Conservation (phyloP, 2,329 filamentous ascomycete genomes). For the Didymella pinodella region DNA sequence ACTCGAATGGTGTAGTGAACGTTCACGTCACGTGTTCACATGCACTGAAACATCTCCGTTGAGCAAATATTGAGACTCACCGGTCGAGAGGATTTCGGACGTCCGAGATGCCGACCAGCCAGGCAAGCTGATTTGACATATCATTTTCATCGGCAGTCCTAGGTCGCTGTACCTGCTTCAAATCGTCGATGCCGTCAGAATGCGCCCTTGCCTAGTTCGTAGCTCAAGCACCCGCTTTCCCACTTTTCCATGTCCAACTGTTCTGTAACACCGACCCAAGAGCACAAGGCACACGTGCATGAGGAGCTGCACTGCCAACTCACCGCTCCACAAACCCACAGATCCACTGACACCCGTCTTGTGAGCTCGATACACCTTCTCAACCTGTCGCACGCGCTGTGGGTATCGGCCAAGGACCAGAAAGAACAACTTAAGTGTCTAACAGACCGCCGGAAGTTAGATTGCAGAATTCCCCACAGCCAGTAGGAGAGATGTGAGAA, state of each 20-base stretch:
- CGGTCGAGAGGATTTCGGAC: background rate
- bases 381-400: slow-evolving; percentile 9
- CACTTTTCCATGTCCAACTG: slow-evolving; percentile 2
- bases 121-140: background rate
- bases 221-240: slow-evolving; percentile 1
- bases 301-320: slow-evolving; percentile 10
- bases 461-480: slow-evolving; percentile 18
- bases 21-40: background rate
- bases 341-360: slow-evolving; percentile 7
- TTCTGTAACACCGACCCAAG: slow-evolving; percentile 2
- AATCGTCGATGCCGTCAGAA: background rate
- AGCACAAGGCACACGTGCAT: slow-evolving; percentile 14
- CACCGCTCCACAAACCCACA: slow-evolving; percentile 13
- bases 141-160: background rate
- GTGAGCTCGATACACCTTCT: slow-evolving; percentile 19
- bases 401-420: slow-evolving; percentile 8
- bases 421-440: background rate
- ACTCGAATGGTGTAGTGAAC: background rate
- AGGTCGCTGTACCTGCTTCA: background rate
- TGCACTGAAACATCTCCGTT: background rate
- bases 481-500: slow-evolving; percentile 3
- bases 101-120: too few species aligned
- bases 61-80: background rate
- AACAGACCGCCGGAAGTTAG: slow-evolving; percentile 7
- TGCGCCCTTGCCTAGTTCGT: background rate